Percentiles rank a stretch among this genome's conserved stretches.
phyloP scores from a whole-genome alignment of 371 early-diverging fungal genomes.

The Capillidium rhysosporum region DNA sequence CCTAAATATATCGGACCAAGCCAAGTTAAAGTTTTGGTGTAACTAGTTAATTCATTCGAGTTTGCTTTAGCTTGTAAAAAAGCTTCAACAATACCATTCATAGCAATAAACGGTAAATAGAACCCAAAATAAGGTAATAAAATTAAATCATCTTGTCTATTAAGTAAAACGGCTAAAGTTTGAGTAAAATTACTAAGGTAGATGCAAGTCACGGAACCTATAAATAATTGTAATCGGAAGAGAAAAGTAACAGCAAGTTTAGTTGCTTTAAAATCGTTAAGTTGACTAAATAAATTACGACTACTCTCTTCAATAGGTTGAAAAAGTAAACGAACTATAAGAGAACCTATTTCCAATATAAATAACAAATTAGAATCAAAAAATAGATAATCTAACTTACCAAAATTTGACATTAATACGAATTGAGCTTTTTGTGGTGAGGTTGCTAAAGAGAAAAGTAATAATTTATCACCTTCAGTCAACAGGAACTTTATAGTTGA shows the following conservation, averaged over 20 bases:
- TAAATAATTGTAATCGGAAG: too few relatives aligned
- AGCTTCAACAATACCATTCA: slow-evolving; percentile 88
- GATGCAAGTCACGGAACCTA: too few relatives aligned
- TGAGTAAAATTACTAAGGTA: too few relatives aligned
- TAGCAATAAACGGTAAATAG: slow-evolving; percentile 82
- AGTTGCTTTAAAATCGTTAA: slow-evolving; percentile 11
- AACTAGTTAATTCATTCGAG: slow-evolving; percentile 25
- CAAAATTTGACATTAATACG: slow-evolving; percentile 37
- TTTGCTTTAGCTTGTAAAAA: slow-evolving; percentile 75
- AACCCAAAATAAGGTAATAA: slow-evolving; percentile 41
- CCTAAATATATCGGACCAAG: slow-evolving; percentile 53
- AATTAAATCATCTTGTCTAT: not conserved
- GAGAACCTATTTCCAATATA: slow-evolving; percentile 33
- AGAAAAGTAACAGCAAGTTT: too few relatives aligned
- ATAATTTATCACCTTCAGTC: slow-evolving; percentile 88
- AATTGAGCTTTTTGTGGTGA: not conserved
- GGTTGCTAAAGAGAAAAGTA: slow-evolving; percentile 22
- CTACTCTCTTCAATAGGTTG: slow-evolving; percentile 84
- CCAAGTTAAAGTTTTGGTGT: slow-evolving; percentile 49
- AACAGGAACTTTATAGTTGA: slow-evolving; percentile 75
- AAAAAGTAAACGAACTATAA: slow-evolving; percentile 75
- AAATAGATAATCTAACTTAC: slow-evolving; percentile 14
- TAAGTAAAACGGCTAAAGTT: not conserved
- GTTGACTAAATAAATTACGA: slow-evolving; percentile 57
- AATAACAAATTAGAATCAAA: not conserved